Base-by-base conservation (phyloP, 2,329 filamentous ascomycete genomes). In the Escovopsis weberi region DNA sequence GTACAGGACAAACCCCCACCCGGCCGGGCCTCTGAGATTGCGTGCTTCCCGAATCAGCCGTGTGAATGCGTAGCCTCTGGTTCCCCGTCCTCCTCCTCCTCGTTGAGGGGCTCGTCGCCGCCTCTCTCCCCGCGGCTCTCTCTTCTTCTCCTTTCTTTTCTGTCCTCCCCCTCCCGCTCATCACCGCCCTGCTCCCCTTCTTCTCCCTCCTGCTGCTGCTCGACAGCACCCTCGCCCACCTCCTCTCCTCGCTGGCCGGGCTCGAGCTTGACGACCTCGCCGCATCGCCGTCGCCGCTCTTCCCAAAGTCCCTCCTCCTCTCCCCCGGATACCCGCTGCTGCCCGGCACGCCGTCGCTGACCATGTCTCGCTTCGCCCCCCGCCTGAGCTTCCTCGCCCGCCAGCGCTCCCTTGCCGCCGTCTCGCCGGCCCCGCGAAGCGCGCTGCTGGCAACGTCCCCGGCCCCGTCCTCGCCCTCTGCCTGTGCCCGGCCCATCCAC, bases 341-440 rank as follows among this genome's bases (percentile, higher is more conserved):
- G 36, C 28, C 42, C 33, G n/a, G 18, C 33, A 26, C 42, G 38
- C 10, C 33, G 37, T 26, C 6, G 10, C 28, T 36, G 35, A 49
- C 38, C 47, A 58, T 59, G 56, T 58, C 52, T 42, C 49, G 52
- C 43, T 43, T 56, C 33, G 40, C 50, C 39, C 49, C 52, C 37
- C 35, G 49, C n/a, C 32, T 54, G 15, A 46, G 46, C 44, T 43
- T 47, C 42, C 42, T 56, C 38, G 39, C 48, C 38, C 44, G 47
- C 12, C 49, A 47, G 43, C 28, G 11, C 28, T 42, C 49, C 39
- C 37, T 51, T 34, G 37, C 45, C 36, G 34, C 41, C 19, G 39
- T 26, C 7, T 18, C 37, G 28, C 38, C 43, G 33, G 32, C 15
- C n/a, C 42, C 42, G 30, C 38, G 26, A 5, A 38, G 34, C 36